Conservation (phyloP, 139 green algal genomes). For the Chlamydomonas sp. region DNA sequence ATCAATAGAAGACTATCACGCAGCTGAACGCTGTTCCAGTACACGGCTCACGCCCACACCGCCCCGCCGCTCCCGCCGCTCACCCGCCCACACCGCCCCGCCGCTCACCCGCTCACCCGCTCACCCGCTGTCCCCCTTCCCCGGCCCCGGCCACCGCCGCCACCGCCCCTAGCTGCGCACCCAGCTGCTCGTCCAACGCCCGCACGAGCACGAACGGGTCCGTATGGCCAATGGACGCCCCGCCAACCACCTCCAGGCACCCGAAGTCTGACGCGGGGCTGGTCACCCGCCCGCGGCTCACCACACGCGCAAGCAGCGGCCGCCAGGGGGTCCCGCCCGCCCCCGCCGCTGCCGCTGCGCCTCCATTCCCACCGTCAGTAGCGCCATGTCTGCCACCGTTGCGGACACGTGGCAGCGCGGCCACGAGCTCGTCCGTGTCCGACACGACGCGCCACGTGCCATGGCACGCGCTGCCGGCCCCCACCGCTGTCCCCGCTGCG, state of each 20-base stretch:
- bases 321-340: background rate
- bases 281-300: slow-evolving; percentile 71
- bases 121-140: too few species aligned
- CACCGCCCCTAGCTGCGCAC: background rate
- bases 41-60: too few species aligned
- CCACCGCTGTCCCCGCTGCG: background rate
- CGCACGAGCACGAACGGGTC: slow-evolving; percentile 70
- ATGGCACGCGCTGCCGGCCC: background rate
- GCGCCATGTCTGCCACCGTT: background rate
- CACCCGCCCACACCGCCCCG: too few species aligned
- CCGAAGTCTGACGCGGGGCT: slow-evolving; percentile 80
- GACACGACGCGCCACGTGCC: slow-evolving; percentile 31
- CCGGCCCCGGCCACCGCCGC: background rate
- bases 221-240: slow-evolving; percentile 84
- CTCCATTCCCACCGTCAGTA: background rate
- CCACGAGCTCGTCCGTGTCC: background rate
- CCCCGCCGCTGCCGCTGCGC: background rate
- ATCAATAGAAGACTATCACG: too few species aligned
- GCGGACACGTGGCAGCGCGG: background rate
- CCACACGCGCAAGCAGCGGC: slow-evolving; percentile 69
- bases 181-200: slow-evolving; percentile 42
- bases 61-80: too few species aligned
- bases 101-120: too few species aligned
- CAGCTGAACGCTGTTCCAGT: too few species aligned
- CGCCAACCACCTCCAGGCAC: slow-evolving; percentile 83